Evolutionary conservation across 1,139 yeast genomes (phyloP), one percentile per base, ranked within the genome.

Genomic region (Pichia sp.): DNA sequence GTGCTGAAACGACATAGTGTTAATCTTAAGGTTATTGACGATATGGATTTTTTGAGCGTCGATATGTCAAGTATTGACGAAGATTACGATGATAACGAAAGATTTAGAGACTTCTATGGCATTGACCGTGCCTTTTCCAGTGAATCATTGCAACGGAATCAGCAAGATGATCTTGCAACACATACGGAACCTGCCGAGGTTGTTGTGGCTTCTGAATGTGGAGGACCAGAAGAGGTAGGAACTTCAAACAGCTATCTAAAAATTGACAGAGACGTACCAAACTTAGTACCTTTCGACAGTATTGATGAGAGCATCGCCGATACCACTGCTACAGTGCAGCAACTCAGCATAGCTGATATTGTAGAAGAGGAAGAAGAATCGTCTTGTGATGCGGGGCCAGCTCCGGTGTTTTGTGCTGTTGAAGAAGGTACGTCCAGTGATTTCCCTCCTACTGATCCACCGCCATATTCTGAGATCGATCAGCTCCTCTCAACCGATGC

Each of bases 1-100:
- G n/a, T n/a, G n/a, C n/a, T n/a, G n/a, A n/a, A n/a, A n/a, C n/a
- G n/a, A n/a, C n/a, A 15, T 13, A 27, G 19, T 27, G 16, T n/a
- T 7, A 11, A 19, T 20, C 11, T 18, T 13, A 12, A 9, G 14
- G 16, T 6, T 12, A 6, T 6, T 12, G 22, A 26, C 15, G 29
- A 22, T 21, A 18, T 40, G 13, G 44, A 41, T 22, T 34, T 41
- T 18, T 17, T 41, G 8, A 31, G 30, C 10, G 8, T 41, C 7
- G 33, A 38, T 10, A 22, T 41, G 11, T 37, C 42, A 6, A 38
- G 40, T 23, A 42, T 35, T 10, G 42, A 41, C 21, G 41, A 38
- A 20, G 35, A 39, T 25, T 33, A 30, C 20, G 33, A 33, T 17
- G 39, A 35, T 13, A 19, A 28, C 17, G 27, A 29, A 6, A 14